Evolutionary conservation across 1,284 basidiomycete genomes (phyloP), one percentile per base, ranked within the genome.

Genomic region (Cutaneotrichosporon cyanovorans): DNA sequence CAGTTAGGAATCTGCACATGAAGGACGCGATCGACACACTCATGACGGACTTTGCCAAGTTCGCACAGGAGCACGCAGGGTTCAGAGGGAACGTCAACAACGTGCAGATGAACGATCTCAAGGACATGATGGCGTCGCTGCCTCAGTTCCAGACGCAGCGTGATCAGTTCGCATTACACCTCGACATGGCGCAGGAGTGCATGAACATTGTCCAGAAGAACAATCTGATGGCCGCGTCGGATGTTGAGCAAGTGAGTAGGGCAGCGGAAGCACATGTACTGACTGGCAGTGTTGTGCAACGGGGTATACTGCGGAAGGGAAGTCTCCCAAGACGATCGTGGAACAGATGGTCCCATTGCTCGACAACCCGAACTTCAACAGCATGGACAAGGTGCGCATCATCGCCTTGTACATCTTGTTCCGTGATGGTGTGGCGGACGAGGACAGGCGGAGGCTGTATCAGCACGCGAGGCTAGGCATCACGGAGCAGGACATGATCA

Each of bases 301-400:
- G 2, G 91, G 91, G 6, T 63, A 84, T 36, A 95, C 86, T 2
- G 74, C 85, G 0, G 87, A 93, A 60, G 90, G 89, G 1, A 93
- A 93, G 73, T 78, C 81, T 19, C 92, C 92, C 1, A 95, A 93
- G 65, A 81, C 80, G 1, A 74, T 99, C 4, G 91, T 99, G 1
- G 95, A 98, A 69, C 91, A 99, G 68, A 97, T 99, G 92, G 93
- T 99, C 0, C 91, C 93, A 0, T 71, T 98, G 21, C 76, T 99
- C 23, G 95, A 95, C 65, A 85, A 87, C 65, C 78, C 82, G 38
- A 85, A 52, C 19, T 80, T 97, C 46, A 76, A 32, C 22, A 11
- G 23, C 58, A 67, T 76, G 40, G 92, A 92, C 73, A 99, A 98
- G 77, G 88, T 97, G 33, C 86, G 95, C 49, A 86, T 99, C 61